These are phyloP conservation scores for Candida pseudocylindracea DNA, from an alignment of 1,139 yeast species.

Conservation along the genomic window DNA sequence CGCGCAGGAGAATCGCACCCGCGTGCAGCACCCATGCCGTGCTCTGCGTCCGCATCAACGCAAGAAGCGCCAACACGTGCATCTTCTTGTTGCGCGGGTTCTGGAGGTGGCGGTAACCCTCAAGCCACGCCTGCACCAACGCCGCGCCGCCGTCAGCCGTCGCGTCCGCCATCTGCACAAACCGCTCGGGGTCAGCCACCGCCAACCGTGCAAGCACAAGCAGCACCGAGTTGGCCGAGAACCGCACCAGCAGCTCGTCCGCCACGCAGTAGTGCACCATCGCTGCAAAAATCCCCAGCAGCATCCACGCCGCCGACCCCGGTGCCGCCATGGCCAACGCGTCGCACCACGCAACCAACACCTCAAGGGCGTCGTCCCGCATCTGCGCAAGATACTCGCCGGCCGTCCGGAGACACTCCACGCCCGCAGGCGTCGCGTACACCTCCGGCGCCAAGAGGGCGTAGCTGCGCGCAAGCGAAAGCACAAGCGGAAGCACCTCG, in stretches of 20 bases:
- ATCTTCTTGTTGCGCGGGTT: slow-evolving; percentile 49
- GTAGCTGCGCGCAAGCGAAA: slow-evolving; percentile 56
- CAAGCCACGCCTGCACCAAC: slow-evolving; percentile 14
- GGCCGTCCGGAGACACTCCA: too few species aligned
- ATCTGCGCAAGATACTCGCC: slow-evolving; percentile 28
- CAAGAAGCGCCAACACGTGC: slow-evolving; percentile 35
- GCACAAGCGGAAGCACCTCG: slow-evolving; percentile 48
- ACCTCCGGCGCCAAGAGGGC: slow-evolving; percentile 31
- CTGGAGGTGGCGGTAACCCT: slow-evolving; percentile 25
- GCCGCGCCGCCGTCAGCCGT: slow-evolving; percentile 8
- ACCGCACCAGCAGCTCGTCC: slow-evolving; percentile 20
- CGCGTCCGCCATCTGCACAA: slow-evolving; percentile 15
- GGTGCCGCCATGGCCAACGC: slow-evolving; percentile 14
- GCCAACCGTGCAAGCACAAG: slow-evolving; percentile 31
- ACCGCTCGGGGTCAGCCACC: slow-evolving; percentile 20
- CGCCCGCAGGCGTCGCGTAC: slow-evolving; percentile 10
- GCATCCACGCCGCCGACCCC: slow-evolving; percentile 9
- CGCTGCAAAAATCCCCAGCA: slow-evolving; percentile 23
- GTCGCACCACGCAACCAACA: slow-evolving; percentile 38
- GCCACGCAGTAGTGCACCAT: slow-evolving; percentile 24
- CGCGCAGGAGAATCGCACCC: too few species aligned
- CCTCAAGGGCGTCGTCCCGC: slow-evolving; percentile 48
- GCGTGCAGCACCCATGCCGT: too few species aligned
- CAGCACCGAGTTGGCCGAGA: slow-evolving; percentile 25
- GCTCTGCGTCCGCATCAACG: slow-evolving; percentile 9